Percentiles rank a stretch among this genome's conserved stretches.
These are phyloP conservation scores for Sugiyamaella valdiviana DNA, from an alignment of 805 yeast genomes.

Conservation along the genomic window DNA sequence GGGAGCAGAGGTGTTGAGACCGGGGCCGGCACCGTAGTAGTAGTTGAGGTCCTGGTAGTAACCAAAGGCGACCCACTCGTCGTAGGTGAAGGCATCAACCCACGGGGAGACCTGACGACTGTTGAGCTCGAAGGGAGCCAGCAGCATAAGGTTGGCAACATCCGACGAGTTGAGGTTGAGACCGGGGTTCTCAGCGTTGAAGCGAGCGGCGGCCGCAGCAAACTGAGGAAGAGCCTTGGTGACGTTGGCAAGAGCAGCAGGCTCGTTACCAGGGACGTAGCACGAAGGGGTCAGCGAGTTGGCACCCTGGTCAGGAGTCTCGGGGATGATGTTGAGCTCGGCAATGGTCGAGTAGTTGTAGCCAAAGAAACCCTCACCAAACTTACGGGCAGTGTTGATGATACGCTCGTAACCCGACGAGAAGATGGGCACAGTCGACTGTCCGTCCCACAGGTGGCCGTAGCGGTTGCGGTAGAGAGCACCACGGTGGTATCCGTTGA, in stretches of 20 bases:
- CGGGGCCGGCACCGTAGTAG: constrained; percentile 47
- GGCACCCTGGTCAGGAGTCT: constrained; percentile 45
- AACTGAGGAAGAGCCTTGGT: constrained; percentile 19
- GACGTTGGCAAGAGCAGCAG: constrained; percentile 14
- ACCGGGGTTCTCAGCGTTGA: constrained; percentile 33
- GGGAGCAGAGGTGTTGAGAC: constrained; percentile 36
- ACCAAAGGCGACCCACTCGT: constrained; percentile 41
- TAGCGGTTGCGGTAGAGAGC: constrained; percentile 43
- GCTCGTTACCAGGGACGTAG: constrained; percentile 36
- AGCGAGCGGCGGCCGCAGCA: constrained; percentile 25
- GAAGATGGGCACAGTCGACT: constrained; percentile 43
- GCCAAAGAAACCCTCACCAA: constrained; percentile 56
- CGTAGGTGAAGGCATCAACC: constrained; percentile 40
- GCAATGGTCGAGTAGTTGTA: constrained; percentile 35
- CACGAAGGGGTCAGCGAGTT: constrained; percentile 52
- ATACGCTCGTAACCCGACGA: constrained; percentile 51
- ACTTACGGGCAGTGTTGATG: constrained; percentile 47
- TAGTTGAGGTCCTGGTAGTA: constrained; percentile 39
- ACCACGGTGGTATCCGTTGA: constrained; percentile 47
- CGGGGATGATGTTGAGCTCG: constrained; percentile 40
- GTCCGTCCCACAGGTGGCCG: constrained; percentile 38
- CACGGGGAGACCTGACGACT: constrained; percentile 43
- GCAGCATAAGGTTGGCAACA: constrained; percentile 36
- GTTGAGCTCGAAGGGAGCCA: constrained; percentile 48
- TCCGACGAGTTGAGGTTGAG: constrained; percentile 38